These are phyloP conservation scores for Daedaleopsis nitida DNA, from an alignment of 768 basidiomycete species.

Conservation along the genomic window DNA sequence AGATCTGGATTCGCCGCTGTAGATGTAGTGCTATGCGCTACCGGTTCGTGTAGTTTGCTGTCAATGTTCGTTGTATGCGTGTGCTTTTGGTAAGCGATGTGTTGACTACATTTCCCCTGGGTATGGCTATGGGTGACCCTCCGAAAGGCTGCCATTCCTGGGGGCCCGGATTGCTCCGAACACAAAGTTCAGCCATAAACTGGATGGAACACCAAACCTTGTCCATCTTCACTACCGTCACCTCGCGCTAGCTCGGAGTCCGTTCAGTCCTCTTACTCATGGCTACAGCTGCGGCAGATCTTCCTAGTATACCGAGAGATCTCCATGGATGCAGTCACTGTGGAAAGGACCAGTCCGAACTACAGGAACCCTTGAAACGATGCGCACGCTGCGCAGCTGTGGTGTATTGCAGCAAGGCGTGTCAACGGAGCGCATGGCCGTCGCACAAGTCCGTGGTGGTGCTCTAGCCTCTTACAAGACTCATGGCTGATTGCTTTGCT, in stretches of 20 bases:
- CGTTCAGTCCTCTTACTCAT: no score
- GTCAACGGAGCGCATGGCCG: background rate
- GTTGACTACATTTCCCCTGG: background rate
- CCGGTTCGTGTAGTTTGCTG: background rate
- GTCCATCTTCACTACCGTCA: no score
- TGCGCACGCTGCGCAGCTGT: background rate
- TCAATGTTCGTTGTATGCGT: background rate
- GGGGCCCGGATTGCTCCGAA: no score
- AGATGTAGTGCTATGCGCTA: background rate
- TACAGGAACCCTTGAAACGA: background rate
- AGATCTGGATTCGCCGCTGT: slow-evolving; percentile 51
- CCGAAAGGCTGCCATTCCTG: no score
- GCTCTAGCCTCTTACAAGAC: background rate
- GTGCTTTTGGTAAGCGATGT: background rate
- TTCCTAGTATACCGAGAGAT: background rate
- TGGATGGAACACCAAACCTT: no score
- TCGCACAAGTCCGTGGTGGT: background rate
- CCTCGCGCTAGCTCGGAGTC: no score
- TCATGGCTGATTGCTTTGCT: background rate
- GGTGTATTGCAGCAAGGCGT: background rate
- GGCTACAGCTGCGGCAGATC: background rate
- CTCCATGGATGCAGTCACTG: background rate
- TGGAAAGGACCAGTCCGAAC: background rate
- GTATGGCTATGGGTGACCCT: background rate
- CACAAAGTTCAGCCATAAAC: no score